phyloP scores from a whole-genome alignment of 2,329 filamentous ascomycete genomes.

The Aspergillus candidus region DNA sequence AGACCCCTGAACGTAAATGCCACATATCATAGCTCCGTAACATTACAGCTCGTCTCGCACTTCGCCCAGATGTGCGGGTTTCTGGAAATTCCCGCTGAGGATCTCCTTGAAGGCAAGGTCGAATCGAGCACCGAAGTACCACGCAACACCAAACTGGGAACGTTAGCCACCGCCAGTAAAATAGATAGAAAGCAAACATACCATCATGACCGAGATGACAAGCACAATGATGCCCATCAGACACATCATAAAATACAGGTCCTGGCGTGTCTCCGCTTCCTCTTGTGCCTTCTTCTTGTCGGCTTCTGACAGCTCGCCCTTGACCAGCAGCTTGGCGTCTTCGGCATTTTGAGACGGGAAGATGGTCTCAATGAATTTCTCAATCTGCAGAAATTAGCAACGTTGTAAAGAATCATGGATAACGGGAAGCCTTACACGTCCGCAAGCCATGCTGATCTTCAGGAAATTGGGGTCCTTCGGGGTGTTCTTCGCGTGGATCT shows the following conservation, averaged over 20 bases:
- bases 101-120: slow-evolving; percentile 60
- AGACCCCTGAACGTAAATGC: slow-evolving; percentile 20
- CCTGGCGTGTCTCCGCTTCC: slow-evolving; percentile 48
- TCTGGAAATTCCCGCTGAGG: slow-evolving; percentile 43
- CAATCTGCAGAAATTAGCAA: slow-evolving; percentile 54
- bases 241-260: slow-evolving; percentile 58
- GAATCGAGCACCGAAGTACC: slow-evolving; percentile 74
- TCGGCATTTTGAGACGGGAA: slow-evolving; percentile 79
- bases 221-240: slow-evolving; percentile 68
- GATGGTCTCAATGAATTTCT: slow-evolving; percentile 90
- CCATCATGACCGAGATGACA: slow-evolving; percentile 71
- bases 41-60: slow-evolving; percentile 39
- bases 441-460: slow-evolving; percentile 84
- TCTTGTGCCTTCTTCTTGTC: slow-evolving; percentile 46
- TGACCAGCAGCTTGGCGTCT: slow-evolving; percentile 40
- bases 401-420: neutral
- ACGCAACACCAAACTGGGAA: slow-evolving; percentile 66
- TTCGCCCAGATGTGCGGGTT: slow-evolving; percentile 25
- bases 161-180: neutral
- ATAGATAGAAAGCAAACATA: slow-evolving; percentile 42
- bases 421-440: slow-evolving; percentile 56
- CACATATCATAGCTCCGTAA: slow-evolving; percentile 28
- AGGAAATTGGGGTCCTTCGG: slow-evolving; percentile 88
- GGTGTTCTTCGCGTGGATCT: slow-evolving; percentile 90
- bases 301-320: slow-evolving; percentile 53